Conservation (phyloP, 1,139 yeast species). For the Saccharomyces hybrid region DNA sequence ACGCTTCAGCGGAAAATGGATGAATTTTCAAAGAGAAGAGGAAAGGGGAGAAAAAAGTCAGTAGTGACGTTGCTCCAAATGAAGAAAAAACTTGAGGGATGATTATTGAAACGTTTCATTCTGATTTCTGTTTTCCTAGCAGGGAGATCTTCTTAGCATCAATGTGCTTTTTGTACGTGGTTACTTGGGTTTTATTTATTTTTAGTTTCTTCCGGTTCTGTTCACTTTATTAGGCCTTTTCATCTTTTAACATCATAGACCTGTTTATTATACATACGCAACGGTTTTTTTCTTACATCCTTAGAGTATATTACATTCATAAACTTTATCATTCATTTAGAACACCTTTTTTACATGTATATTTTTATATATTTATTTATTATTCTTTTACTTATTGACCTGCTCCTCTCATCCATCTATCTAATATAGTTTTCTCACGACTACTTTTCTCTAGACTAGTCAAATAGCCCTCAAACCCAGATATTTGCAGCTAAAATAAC, state of each 20-base stretch:
- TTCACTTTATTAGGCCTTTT: not conserved
- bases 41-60: conserved; percentile 7
- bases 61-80: conserved; percentile 14
- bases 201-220: not conserved
- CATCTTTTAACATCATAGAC: not conserved
- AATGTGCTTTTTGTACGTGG: not conserved
- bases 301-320: not conserved
- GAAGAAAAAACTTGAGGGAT: conserved; percentile 10
- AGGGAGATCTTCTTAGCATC: not conserved
- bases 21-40: conserved; percentile 8
- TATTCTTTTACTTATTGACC: not conserved
- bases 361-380: not conserved
- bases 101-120: not conserved
- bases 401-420: not conserved
- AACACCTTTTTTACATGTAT: not conserved
- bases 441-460: no score
- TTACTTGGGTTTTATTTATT: not conserved
- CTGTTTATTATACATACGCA: not conserved
- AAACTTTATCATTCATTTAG: not conserved
- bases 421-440: not conserved
- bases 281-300: not conserved
- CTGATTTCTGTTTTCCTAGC: not conserved
- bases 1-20: conserved; percentile 7
- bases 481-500: not conserved
- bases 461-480: not conserved